A percentile compares a stretch with the other conserved stretches of the same genome.
Evolutionary conservation across 2,329 filamentous ascomycete genomes (phyloP).

Genomic region (Xylaria sp.): DNA sequence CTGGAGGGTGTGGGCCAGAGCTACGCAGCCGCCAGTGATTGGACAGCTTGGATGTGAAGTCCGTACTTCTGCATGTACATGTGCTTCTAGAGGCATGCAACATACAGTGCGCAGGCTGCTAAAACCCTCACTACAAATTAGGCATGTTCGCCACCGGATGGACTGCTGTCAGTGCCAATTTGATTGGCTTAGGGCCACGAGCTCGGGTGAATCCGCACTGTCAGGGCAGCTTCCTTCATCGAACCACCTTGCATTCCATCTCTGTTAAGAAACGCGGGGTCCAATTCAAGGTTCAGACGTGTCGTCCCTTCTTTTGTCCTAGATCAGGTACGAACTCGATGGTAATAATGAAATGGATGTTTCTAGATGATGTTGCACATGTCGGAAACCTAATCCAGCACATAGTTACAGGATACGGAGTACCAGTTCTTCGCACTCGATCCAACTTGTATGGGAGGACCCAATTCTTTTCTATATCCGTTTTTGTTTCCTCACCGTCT

Average conservation of each 20-base stretch:
- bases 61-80: slow-evolving; percentile 12
- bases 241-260: slow-evolving; percentile 9
- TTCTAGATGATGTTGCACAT: neutral
- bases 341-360: neutral
- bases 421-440: neutral
- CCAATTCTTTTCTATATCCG: neutral
- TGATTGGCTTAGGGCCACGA: slow-evolving; percentile 15
- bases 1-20: slow-evolving; percentile 45
- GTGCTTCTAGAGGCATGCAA: slow-evolving; percentile 12
- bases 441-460: neutral
- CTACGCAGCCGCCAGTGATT: slow-evolving; percentile 50
- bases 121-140: neutral
- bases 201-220: slow-evolving; percentile 31
- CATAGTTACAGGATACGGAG: neutral
- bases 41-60: slow-evolving; percentile 32
- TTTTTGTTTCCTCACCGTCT: neutral
- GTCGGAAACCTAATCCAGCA: neutral
- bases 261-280: slow-evolving; percentile 25
- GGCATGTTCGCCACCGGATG: neutral
- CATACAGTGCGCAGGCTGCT: neutral
- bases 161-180: neutral
- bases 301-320: slow-evolving; percentile 5
- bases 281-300: slow-evolving; percentile 21
- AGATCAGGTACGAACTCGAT: neutral
- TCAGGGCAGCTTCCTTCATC: slow-evolving; percentile 11